Percentiles rank a stretch among this genome's conserved stretches.
Evolutionary conservation across 75 land plant genomes (phyloP).

Genomic region (Cupressus sempervirens): DNA sequence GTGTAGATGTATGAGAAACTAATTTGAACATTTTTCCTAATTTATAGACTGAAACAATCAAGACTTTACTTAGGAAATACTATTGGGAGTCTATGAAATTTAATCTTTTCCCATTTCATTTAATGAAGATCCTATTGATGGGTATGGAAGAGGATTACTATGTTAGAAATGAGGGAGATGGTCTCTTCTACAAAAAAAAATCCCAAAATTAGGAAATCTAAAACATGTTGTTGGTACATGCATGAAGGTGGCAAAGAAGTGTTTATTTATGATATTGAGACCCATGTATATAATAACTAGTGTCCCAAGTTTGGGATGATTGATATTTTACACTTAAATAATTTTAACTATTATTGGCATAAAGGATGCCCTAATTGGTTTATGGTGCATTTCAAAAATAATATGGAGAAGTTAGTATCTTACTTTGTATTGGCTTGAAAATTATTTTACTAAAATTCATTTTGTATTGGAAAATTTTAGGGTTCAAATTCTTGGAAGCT

Average conservation of each 20-base stretch:
- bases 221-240: neutral
- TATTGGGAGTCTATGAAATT: constrained; percentile 81
- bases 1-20: neutral
- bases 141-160: constrained; percentile 76
- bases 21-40: neutral
- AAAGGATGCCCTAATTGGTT: neutral
- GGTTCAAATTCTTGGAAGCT: neutral
- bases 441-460: neutral
- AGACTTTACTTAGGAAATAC: constrained; percentile 79
- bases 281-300: neutral
- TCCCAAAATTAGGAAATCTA: constrained; percentile 12
- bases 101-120: constrained; percentile 70
- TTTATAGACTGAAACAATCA: constrained; percentile 75
- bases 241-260: neutral
- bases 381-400: neutral
- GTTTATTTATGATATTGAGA: neutral
- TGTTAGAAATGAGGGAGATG: constrained; percentile 72
- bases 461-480: neutral
- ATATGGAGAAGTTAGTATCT: neutral
- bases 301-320: neutral
- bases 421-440: neutral
- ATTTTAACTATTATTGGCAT: neutral
- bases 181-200: constrained; percentile 73
- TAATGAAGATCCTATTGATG: constrained; percentile 42
- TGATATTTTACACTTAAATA: neutral